Percentiles rank a stretch among this genome's conserved stretches.
These are phyloP conservation scores for Penicillium sp. DNA, from an alignment of 2,329 filamentous ascomycete genomes.

Conservation along the genomic window DNA sequence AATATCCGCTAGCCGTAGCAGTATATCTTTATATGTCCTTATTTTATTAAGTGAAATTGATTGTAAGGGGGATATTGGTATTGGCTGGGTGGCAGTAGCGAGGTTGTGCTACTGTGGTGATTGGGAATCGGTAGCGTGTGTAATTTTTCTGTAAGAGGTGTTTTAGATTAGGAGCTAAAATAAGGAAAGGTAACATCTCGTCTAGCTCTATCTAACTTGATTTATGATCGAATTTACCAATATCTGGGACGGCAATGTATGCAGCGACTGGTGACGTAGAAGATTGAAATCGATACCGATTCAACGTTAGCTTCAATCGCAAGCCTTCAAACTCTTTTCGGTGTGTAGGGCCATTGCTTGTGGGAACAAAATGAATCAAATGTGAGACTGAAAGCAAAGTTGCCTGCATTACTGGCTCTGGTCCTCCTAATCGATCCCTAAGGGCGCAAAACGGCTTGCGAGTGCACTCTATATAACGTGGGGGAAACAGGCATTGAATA, in stretches of 20 bases:
- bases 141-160: no score
- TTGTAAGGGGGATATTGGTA: no score
- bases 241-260: not conserved
- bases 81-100: no score
- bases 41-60: no score
- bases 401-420: not conserved
- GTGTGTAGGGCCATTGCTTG: not conserved
- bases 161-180: no score
- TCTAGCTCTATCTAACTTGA: not conserved
- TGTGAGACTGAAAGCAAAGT: not conserved
- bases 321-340: not conserved
- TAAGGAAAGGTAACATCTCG: not conserved
- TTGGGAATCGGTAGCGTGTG: no score
- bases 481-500: not conserved
- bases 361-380: not conserved
- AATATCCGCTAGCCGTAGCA: no score
- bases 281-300: not conserved
- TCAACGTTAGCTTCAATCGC: not conserved
- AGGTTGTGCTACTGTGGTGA: no score
- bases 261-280: slow-evolving; percentile 2
- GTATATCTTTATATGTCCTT: no score
- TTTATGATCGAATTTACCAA: not conserved
- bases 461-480: not conserved
- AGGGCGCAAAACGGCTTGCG: not conserved
- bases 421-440: not conserved